Evolutionary conservation across 2,329 filamentous ascomycete genomes (phyloP).

Genomic region (Orbilia quercus): DNA sequence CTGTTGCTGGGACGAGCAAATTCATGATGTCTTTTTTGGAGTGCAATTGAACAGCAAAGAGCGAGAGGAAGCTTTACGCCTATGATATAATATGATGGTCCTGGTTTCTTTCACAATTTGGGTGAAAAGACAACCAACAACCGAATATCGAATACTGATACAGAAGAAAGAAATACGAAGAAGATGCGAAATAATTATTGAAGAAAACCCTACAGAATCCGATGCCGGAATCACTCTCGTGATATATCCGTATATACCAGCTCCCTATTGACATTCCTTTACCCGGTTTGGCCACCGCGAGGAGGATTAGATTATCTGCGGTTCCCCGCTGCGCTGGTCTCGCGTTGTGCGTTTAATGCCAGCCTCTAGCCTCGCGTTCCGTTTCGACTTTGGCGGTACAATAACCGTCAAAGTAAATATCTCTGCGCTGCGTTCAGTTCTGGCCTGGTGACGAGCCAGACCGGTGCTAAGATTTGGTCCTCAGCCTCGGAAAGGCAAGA

Average conservation of each 20-base stretch:
- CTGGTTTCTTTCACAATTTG: neutral
- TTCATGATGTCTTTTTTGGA: slow-evolving; percentile 11
- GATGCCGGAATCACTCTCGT: neutral
- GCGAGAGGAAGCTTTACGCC: neutral
- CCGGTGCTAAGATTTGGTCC: neutral
- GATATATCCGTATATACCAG: neutral
- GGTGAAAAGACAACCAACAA: neutral
- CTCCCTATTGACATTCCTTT: neutral
- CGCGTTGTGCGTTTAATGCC: slow-evolving; percentile 9
- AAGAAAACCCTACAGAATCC: neutral
- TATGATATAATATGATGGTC: neutral
- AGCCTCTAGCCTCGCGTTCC: slow-evolving; percentile 5
- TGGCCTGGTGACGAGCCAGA: neutral
- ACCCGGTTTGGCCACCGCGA: neutral
- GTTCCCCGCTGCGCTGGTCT: slow-evolving; percentile 7
- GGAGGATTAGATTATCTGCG: neutral
- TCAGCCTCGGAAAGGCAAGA: slow-evolving; percentile 18
- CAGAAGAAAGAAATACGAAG: slow-evolving; percentile 2
- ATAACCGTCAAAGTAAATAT: no score
- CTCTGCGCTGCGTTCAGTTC: neutral
- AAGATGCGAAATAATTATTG: slow-evolving; percentile 1
- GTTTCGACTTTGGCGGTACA: no score
- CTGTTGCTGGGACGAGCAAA: neutral
- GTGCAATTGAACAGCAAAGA: slow-evolving; percentile 5
- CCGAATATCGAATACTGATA: neutral